Conservation (phyloP, 2,329 filamentous ascomycete species). For the Neofusicoccum sp. region DNA sequence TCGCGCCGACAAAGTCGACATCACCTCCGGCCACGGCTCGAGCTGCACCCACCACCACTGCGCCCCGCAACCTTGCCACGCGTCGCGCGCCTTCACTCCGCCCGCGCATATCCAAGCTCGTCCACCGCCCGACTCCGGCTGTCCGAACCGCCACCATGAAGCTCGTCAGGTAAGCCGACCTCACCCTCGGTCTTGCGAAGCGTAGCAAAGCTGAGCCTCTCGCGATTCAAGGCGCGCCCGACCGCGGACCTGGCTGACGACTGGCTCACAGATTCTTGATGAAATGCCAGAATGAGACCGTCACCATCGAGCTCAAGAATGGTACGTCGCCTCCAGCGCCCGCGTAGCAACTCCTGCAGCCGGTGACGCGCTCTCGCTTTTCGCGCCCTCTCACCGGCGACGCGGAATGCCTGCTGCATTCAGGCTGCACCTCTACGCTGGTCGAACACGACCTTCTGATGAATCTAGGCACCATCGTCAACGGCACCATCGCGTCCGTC, state of each 20-base stretch:
- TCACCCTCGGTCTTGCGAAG: constrained; percentile 25
- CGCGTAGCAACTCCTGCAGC: background rate
- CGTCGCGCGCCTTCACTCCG: background rate
- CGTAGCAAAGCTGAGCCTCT: constrained; percentile 47
- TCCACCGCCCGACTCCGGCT: background rate
- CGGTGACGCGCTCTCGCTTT: background rate
- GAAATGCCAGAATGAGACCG: constrained; percentile 99
- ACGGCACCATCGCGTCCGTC: constrained; percentile 95
- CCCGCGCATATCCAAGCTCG: background rate
- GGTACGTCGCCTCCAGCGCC: constrained; percentile 53
- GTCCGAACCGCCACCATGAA: constrained; percentile 67
- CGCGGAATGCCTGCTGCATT: background rate
- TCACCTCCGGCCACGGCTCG: constrained; percentile 11
- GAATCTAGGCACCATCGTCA: constrained; percentile 80
- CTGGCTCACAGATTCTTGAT: constrained; percentile 75
- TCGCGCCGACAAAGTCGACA: constrained; percentile 17
- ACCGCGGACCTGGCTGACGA: constrained; percentile 24
- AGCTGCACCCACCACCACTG: background rate
- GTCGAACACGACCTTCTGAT: background rate
- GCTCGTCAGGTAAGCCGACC: constrained; percentile 78
- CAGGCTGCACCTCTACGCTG: background rate
- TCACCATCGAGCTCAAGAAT: constrained; percentile 98
- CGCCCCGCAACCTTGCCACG: background rate
- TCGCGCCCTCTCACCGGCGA: background rate
- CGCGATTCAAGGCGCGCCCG: constrained; percentile 28